Evolutionary conservation across 768 basidiomycete genomes (phyloP).

Genomic region (Tricholoma sp.): DNA sequence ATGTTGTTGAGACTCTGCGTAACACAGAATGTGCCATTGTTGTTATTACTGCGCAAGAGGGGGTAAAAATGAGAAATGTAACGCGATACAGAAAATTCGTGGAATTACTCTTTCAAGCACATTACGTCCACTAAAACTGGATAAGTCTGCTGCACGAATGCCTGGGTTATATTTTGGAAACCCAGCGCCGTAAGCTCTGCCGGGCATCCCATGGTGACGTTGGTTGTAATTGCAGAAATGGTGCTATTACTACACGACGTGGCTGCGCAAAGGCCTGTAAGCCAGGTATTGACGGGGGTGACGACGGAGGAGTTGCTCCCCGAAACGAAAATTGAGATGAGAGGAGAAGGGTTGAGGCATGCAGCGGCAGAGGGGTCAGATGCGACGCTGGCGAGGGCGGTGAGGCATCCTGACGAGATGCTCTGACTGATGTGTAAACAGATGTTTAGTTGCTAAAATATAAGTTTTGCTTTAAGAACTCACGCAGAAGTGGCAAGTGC

Average conservation of each 20-base stretch:
- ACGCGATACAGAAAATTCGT: background rate
- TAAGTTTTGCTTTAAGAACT: background rate
- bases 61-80: background rate
- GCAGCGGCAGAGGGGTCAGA: constrained; percentile 36
- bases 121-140: constrained; percentile 48
- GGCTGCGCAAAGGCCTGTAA: constrained; percentile 48
- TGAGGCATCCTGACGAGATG: constrained; percentile 45
- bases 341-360: constrained; percentile 45
- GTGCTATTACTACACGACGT: constrained; percentile 55
- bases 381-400: constrained; percentile 40
- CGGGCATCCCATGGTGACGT: constrained; percentile 44
- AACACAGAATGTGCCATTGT: constrained; percentile 41
- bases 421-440: background rate
- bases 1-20: constrained; percentile 52
- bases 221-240: constrained; percentile 47
- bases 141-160: constrained; percentile 45
- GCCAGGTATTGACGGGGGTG: constrained; percentile 52
- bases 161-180: constrained; percentile 12
- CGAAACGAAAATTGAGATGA: constrained; percentile 36
- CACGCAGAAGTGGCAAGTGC: constrained; percentile 9
- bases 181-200: constrained; percentile 31
- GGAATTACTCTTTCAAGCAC: constrained; percentile 64
- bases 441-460: background rate
- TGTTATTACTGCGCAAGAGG: constrained; percentile 19
- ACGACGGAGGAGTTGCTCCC: constrained; percentile 36